Evolutionary conservation across 2,329 filamentous ascomycete species (phyloP), one percentile per base, ranked within the genome.

Genomic region (Fusarium clavum): DNA sequence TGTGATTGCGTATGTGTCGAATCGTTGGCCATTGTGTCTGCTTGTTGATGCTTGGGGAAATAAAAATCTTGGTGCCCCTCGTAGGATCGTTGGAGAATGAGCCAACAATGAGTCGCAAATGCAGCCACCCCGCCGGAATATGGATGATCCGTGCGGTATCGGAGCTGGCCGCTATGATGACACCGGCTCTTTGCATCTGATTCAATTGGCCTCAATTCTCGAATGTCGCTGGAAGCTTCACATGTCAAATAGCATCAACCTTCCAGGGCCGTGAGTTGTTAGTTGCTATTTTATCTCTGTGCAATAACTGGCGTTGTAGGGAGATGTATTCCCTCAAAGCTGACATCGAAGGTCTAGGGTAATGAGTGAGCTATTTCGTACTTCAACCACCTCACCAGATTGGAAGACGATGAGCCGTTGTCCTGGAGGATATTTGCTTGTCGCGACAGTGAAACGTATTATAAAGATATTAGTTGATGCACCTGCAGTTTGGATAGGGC

Each of bases 1-100:
- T 75, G 73, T 49, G 73, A 75, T 68, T 74, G 66, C 14, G 58
- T 74, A 67, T 74, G 73, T 22, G 67, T 64, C 61, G 63, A 53
- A 47, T 68, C 49, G 69, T 57, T 72, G 25, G 73, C 71, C 72
- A 74, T 74, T 54, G 44, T 73, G 56, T 43, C 27, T 48, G 47
- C 14, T 54, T 14, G 64, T 61, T 63, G 61, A 62, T 67, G 57
- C 32, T 47, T 49, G 27, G 53, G 47, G 67, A 72, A 72, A 70
- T 56, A 72, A 72, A 72, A 72, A 57, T 71, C 64, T 71, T 45
- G 60, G 27, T 59, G 60, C 64, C 68, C 60, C 64, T 72, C 68
- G 55, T 47, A n/a, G 58, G 30, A 14, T 29, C 12, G 41, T 47
- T 40, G n/a, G 53, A 22, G 30, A 49, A 40, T 29, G 14, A 29